These are phyloP conservation scores for Rhizopus stolonifer DNA, from an alignment of 371 early-diverging fungal species.

Conservation along the genomic window DNA sequence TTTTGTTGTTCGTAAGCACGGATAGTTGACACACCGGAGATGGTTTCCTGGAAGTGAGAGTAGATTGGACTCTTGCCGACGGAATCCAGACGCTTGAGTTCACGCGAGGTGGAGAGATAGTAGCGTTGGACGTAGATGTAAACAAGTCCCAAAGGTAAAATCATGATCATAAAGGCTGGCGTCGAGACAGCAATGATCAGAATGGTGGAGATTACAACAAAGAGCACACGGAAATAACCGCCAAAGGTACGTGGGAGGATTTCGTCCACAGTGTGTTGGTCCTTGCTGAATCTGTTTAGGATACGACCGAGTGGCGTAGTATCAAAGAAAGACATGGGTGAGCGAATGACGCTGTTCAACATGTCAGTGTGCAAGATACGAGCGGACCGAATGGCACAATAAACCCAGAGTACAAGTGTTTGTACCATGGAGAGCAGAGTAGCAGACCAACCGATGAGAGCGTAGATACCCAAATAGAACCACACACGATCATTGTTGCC, in stretches of 20 bases:
- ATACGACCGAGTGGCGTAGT: constrained; percentile 88
- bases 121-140: constrained; percentile 69
- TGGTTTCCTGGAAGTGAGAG: constrained; percentile 80
- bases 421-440: constrained; percentile 70
- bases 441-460: constrained; percentile 69
- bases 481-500: constrained; percentile 40
- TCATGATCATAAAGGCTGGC: constrained; percentile 57
- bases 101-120: constrained; percentile 74
- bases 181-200: constrained; percentile 61
- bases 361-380: constrained; percentile 60
- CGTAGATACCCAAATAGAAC: constrained; percentile 78
- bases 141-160: constrained; percentile 55
- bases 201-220: constrained; percentile 58
- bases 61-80: constrained; percentile 81
- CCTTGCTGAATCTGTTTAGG: constrained; percentile 85
- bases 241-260: constrained; percentile 64
- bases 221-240: constrained; percentile 54
- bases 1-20: constrained; percentile 76
- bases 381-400: constrained; percentile 79
- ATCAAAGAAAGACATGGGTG: constrained; percentile 89
- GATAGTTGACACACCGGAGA: constrained; percentile 76
- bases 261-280: constrained; percentile 85
- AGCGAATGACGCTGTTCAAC: constrained; percentile 52
- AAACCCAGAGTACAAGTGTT: constrained; percentile 76
- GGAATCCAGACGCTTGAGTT: constrained; percentile 81